Base-by-base conservation (phyloP, 495 filamentous ascomycete species). In the Baudoinia panamericana region DNA sequence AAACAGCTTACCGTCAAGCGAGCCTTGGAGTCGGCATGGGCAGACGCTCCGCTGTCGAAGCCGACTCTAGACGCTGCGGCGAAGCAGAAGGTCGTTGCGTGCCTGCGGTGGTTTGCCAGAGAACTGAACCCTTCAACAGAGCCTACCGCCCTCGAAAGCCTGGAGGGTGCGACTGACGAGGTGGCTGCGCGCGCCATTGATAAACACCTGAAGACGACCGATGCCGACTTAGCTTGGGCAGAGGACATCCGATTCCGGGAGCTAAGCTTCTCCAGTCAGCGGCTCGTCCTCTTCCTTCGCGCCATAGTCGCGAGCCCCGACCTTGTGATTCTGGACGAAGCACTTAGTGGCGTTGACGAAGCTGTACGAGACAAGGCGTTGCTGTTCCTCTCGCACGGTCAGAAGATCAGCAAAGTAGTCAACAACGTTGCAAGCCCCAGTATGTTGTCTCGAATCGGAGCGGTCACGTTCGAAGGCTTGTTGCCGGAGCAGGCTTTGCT, bases 291-390 rank as follows among this genome's bases (percentile, higher is more conserved):
- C 2, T 90, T 96, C 58, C 63, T 96, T 20, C 75, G 92, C 5
- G 82, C 88, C 12, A 63, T 92, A 24, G 72, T 90, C 49, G 80
- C 85, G 46, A 71, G 71, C 39, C 84, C 86, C 0, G 88, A 95
- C 44, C 71, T 97, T 30, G 68, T 96, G 22, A 81, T 97, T 26
- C 71, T 96, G 2, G 90, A 96, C 52, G 90, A 97, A 59, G 76
- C 90, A 0, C 92, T 93, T 52, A 84, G 82, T 30, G 86, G 88
- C 20, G 84, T 97, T 75, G 76, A 87, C 43, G 75, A 79, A 27
- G 67, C 65, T 0, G 72, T 90, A n/a, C 69, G 85, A 11, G 78
- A 93, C 51, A 86, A 82, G 50, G 94, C 87, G 48, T 64, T 87
- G 39, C 56, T 72, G 0, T 90, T 93, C 53, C 70, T 97, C 1